Evolutionary conservation across 2,329 filamentous ascomycete species (phyloP).

Genomic region (Apiospora hydei): DNA sequence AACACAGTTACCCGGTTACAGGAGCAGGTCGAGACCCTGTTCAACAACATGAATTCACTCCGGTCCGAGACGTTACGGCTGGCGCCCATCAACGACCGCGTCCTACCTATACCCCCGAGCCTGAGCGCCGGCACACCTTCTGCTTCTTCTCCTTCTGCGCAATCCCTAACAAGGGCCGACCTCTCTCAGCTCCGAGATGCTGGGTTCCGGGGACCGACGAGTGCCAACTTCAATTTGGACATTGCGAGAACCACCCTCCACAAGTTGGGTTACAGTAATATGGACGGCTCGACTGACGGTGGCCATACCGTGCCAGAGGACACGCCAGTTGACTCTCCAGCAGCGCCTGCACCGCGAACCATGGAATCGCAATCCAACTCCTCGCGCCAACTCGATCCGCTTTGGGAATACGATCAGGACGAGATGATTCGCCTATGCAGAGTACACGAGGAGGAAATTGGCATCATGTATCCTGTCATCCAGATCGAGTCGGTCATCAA

Average conservation of each 20-base stretch:
- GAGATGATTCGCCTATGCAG: conserved; percentile 82
- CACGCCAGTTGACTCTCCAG: conserved; percentile 43
- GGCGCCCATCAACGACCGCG: conserved; percentile 55
- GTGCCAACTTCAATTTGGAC: conserved; percentile 83
- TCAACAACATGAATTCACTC: conserved; percentile 73
- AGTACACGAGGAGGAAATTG: conserved; percentile 88
- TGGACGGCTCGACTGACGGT: conserved; percentile 69
- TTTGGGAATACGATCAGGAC: conserved; percentile 79
- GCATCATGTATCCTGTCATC: conserved; percentile 89
- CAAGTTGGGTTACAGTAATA: conserved; percentile 83
- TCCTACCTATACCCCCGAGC: conserved; percentile 46
- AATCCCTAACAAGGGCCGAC: conserved; percentile 51
- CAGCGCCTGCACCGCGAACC: conserved; percentile 39
- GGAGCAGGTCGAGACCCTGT: conserved; percentile 82
- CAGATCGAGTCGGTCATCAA: conserved; percentile 74
- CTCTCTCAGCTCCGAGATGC: conserved; percentile 62
- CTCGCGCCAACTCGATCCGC: conserved; percentile 64
- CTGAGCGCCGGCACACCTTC: conserved; percentile 47
- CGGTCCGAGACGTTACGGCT: conserved; percentile 61
- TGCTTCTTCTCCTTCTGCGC: conserved; percentile 41
- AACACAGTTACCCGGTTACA: conserved; percentile 78
- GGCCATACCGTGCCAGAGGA: conserved; percentile 44
- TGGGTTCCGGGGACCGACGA: conserved; percentile 84
- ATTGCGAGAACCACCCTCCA: conserved; percentile 87
- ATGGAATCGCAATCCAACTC: conserved; percentile 27